Conservation (phyloP, 805 yeast species). For the Pichia sporocuriosa region DNA sequence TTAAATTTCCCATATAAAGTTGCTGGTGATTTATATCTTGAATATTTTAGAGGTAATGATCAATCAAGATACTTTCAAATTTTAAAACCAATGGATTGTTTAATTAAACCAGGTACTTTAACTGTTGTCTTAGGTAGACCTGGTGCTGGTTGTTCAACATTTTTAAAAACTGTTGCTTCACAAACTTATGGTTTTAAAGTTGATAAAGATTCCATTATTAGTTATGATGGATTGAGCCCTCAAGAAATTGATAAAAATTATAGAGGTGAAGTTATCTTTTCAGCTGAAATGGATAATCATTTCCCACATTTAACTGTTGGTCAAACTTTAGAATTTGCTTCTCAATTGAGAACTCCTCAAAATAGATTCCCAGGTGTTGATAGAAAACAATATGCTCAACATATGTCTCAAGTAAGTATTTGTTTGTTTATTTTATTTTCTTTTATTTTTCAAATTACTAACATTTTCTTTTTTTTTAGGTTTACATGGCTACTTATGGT, state of each 20-base stretch:
- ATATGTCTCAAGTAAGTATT: constrained; percentile 38
- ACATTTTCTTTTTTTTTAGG: constrained; percentile 17
- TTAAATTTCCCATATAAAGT: constrained; percentile 36
- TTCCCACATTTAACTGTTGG: constrained; percentile 61
- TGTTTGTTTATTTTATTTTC: background rate
- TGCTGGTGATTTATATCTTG: constrained; percentile 24
- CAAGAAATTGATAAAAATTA: constrained; percentile 42
- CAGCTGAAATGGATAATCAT: constrained; percentile 61
- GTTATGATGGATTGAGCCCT: constrained; percentile 48
- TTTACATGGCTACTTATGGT: constrained; percentile 29
- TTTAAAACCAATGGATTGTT: constrained; percentile 57
- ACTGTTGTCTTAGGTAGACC: constrained; percentile 72
- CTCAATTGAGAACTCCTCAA: constrained; percentile 49
- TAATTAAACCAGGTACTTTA: constrained; percentile 52
- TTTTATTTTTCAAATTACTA: constrained; percentile 2
- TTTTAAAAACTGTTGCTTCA: constrained; percentile 50
- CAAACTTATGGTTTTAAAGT: constrained; percentile 54
- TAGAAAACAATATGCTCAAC: constrained; percentile 45
- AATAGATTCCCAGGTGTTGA: constrained; percentile 48
- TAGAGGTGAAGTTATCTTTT: constrained; percentile 63
- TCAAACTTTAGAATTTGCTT: constrained; percentile 58
- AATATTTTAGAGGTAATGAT: constrained; percentile 24
- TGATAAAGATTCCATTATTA: constrained; percentile 38
- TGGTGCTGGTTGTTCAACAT: constrained; percentile 69
- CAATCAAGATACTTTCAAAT: constrained; percentile 32